These are phyloP conservation scores for Acer yangbiense DNA, from an alignment of 345 rosid species.

Conservation along the genomic window DNA sequence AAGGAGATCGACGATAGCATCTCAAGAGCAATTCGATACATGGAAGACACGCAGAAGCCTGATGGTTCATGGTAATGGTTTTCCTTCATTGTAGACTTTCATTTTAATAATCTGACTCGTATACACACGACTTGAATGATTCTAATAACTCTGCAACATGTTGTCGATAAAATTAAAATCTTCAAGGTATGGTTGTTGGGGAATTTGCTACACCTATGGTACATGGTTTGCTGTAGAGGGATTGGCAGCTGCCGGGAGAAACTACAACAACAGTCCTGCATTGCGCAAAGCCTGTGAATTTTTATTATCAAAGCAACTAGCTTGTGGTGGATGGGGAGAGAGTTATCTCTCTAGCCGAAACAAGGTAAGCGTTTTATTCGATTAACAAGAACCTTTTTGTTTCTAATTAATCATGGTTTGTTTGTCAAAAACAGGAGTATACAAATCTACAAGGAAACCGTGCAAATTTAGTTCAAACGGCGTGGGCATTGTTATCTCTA, in stretches of 20 bases:
- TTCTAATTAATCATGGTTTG: too few species aligned
- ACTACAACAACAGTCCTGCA: conserved; percentile 30
- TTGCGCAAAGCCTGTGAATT: conserved; percentile 57
- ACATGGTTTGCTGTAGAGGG: conserved; percentile 62
- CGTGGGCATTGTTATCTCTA: conserved; percentile 55
- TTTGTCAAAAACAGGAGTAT: too few species aligned
- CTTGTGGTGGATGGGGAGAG: conserved; percentile 76
- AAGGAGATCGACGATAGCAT: conserved; percentile 33
- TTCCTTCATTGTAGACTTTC: too few species aligned
- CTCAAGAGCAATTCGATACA: conserved; percentile 25
- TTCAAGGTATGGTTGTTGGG: conserved; percentile 67
- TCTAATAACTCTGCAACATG: too few species aligned
- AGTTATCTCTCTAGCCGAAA: conserved; percentile 64
- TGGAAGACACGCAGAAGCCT: conserved; percentile 44
- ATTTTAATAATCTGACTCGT: too few species aligned
- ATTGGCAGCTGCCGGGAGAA: conserved; percentile 50
- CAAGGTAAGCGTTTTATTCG: too few species aligned
- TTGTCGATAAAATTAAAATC: neutral
- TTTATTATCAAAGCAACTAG: conserved; percentile 49
- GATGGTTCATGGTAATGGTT: conserved; percentile 43
- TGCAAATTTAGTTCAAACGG: conserved; percentile 62
- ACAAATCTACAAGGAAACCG: too few species aligned
- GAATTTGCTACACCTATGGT: conserved; percentile 64
- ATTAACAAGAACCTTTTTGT: too few species aligned
- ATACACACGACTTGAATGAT: too few species aligned